Evolutionary conservation across 2,329 filamentous ascomycete species (phyloP), one percentile per base, ranked within the genome.

Genomic region (Nemania serpens): DNA sequence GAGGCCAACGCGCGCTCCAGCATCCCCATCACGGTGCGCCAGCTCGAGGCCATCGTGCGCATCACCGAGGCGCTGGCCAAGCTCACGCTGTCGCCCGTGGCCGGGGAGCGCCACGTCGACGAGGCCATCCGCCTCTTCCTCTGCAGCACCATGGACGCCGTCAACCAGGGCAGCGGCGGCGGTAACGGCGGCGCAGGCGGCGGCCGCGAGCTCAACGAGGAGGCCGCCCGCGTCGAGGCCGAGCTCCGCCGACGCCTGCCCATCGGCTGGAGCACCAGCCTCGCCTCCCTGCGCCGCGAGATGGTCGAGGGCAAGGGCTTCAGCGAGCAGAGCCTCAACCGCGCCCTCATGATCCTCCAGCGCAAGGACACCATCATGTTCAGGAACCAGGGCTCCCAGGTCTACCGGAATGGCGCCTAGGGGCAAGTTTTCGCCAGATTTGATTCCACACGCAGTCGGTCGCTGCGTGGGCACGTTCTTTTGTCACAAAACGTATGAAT

Each of bases 61-160:
- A 98, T 99, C 72, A 96, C 93, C 2, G 95, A 99, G 75, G 93
- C 95, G 0, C 85, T 99, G 2, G 95, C 95, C 58, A 99, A 99
- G 76, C 82, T 99, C 45, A 88, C 90, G 0, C 84, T 99, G 9
- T 91, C 90, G 0, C 89, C 93, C 3, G 83, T 97, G 43, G 95
- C 94, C 2, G 93, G 90, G 0, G 94, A 97, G 75, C 83, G 87
- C 48, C 95, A 99, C 72, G 95, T 99, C 54, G 94, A 99, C 72
- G 95, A 99, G 79, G 95, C 95, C 2, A 99, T 99, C 70, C 89
- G 95, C 0, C 84, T 99, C 15, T 99, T 99, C 88, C 81, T 99
- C 33, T 95, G 93, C 66, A 93, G 89, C 3, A 99, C 95, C 59
- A 98, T 99, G 95, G 94, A 99, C 72, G 95, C 95, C 7, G 93